Conservation (phyloP, 1,284 basidiomycete genomes). For the Tetrapyrgos nigripes region DNA sequence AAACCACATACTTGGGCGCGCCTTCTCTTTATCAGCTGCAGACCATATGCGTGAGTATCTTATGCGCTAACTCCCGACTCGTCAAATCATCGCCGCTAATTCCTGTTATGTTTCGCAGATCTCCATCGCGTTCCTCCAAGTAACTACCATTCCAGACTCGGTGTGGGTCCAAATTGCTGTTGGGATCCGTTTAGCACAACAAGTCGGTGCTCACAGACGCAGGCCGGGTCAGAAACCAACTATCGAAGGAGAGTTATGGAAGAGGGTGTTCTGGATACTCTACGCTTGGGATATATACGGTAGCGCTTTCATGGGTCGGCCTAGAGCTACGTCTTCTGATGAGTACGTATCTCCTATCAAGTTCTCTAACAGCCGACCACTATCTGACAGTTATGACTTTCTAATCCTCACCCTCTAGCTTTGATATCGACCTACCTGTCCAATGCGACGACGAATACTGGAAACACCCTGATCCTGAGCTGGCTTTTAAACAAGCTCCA, state of each 20-base stretch:
- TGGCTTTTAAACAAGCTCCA: slow-evolving; percentile 12
- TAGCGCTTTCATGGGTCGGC: slow-evolving; percentile 4
- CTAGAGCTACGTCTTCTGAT: not conserved
- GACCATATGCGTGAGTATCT: slow-evolving; percentile 43
- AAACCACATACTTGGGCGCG: slow-evolving; percentile 51
- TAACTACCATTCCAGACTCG: not conserved
- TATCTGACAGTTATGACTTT: not conserved
- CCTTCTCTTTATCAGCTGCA: slow-evolving; percentile 70
- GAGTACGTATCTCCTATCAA: not conserved
- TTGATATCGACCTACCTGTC: slow-evolving; percentile 13
- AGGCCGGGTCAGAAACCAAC: not conserved
- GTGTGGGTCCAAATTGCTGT: not conserved
- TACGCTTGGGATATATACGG: slow-evolving; percentile 3
- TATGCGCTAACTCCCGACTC: not conserved
- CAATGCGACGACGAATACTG: slow-evolving; percentile 21
- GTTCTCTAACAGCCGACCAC: too few relatives aligned
- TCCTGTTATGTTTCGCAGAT: not conserved
- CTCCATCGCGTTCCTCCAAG: not conserved
- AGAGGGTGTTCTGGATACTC: slow-evolving; percentile 8
- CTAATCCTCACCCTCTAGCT: slow-evolving; percentile 1
- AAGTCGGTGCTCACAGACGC: slow-evolving; percentile 1
- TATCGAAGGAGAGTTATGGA: slow-evolving; percentile 7
- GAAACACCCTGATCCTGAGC: slow-evolving; percentile 5
- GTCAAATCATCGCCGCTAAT: too few relatives aligned
- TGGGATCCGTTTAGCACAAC: not conserved